These are phyloP conservation scores for Cercospora sp. DNA, from an alignment of 2,329 filamentous ascomycete genomes.

Conservation along the genomic window DNA sequence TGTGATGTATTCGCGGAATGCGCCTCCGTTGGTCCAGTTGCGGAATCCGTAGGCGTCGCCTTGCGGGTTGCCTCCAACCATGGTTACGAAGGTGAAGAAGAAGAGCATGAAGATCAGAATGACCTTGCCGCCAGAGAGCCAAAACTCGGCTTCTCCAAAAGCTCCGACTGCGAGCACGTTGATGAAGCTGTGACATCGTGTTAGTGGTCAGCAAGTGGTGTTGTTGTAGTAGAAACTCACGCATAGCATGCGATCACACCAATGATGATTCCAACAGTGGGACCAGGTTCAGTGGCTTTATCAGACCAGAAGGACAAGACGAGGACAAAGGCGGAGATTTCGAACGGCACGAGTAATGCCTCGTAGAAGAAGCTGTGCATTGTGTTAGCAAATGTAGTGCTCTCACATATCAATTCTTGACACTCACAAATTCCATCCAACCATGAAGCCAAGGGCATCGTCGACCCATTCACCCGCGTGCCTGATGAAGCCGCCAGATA, in stretches of 20 bases:
- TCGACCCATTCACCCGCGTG: conserved; percentile 65
- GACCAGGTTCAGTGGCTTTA: conserved; percentile 42
- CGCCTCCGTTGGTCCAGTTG: conserved; percentile 44
- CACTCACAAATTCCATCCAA: conserved; percentile 30
- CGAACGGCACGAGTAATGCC: conserved; percentile 52
- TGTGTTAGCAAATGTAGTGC: neutral
- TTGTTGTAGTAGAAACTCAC: conserved; percentile 33
- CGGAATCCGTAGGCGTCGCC: conserved; percentile 46
- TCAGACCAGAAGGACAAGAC: conserved; percentile 42
- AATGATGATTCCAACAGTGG: conserved; percentile 37
- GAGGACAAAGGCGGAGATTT: conserved; percentile 50
- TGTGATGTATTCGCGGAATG: conserved; percentile 35
- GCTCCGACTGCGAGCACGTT: conserved; percentile 49
- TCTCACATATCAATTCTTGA: neutral
- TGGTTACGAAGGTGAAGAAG: conserved; percentile 42
- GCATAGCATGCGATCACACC: conserved; percentile 46
- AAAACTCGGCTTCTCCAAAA: conserved; percentile 50
- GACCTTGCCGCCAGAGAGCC: conserved; percentile 55
- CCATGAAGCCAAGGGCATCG: conserved; percentile 60
- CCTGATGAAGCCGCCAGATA: conserved; percentile 64
- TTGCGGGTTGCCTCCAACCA: conserved; percentile 39
- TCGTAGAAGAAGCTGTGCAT: conserved; percentile 45
- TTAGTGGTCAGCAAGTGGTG: conserved; percentile 20
- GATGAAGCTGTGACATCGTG: conserved; percentile 35
- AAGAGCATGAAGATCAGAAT: conserved; percentile 49